A percentile compares a stretch with the other conserved stretches of the same genome.
Evolutionary conservation across 2,329 filamentous ascomycete species (phyloP).

Genomic region (Verticillium albo-atrum): DNA sequence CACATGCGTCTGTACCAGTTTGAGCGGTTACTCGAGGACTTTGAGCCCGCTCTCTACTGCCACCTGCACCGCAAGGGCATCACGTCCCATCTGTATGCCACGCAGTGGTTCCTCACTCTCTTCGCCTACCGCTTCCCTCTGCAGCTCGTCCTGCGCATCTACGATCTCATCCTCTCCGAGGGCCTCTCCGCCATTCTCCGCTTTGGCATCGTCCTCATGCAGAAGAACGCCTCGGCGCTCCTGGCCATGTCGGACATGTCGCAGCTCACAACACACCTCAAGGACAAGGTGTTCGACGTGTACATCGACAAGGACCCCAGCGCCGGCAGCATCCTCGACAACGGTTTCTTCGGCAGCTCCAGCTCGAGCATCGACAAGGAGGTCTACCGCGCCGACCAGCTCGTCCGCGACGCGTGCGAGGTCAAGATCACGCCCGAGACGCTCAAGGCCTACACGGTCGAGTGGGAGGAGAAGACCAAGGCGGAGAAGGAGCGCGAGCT

Average conservation of each 20-base stretch:
- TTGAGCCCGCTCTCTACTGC: slow-evolving; percentile 91
- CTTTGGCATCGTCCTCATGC: slow-evolving; percentile 94
- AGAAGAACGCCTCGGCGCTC: slow-evolving; percentile 78
- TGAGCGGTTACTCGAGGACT: slow-evolving; percentile 86
- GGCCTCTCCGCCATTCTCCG: slow-evolving; percentile 90
- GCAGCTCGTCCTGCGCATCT: slow-evolving; percentile 92
- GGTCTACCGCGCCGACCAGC: slow-evolving; percentile 87
- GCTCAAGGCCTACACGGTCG: slow-evolving; percentile 72
- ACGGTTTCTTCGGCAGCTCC: slow-evolving; percentile 93
- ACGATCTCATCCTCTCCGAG: slow-evolving; percentile 91
- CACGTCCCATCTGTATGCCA: slow-evolving; percentile 88
- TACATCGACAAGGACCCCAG: slow-evolving; percentile 95
- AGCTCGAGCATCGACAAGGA: slow-evolving; percentile 90
- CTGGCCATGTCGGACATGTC: slow-evolving; percentile 88
- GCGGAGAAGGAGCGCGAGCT: slow-evolving; percentile 75
- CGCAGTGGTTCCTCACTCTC: slow-evolving; percentile 98
- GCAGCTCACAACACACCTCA: slow-evolving; percentile 81
- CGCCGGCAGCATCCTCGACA: slow-evolving; percentile 88
- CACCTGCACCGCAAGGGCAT: slow-evolving; percentile 87
- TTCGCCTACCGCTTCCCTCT: slow-evolving; percentile 97
- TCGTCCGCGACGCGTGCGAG: slow-evolving; percentile 88
- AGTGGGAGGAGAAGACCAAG: slow-evolving; percentile 92
- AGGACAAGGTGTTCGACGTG: slow-evolving; percentile 91
- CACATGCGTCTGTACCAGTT: slow-evolving; percentile 94
- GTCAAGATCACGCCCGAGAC: slow-evolving; percentile 80